phyloP scores from a whole-genome alignment of 2,329 filamentous ascomycete genomes.

The Diaporthe sp. region DNA sequence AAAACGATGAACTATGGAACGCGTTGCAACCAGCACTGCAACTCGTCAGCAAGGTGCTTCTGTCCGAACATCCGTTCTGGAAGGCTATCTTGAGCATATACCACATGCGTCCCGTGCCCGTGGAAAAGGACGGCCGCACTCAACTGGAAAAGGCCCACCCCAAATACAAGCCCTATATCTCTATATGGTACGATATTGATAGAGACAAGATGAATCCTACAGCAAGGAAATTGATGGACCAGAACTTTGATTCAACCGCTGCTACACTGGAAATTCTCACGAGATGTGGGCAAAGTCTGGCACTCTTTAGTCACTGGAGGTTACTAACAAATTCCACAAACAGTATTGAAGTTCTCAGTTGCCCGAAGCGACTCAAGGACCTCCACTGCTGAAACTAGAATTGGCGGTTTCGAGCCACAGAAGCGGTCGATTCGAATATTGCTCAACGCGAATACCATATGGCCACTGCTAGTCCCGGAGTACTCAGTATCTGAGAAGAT shows the following conservation, averaged over 20 bases:
- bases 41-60: background rate
- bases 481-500: background rate
- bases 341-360: background rate
- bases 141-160: background rate
- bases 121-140: background rate
- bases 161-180: background rate
- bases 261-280: background rate
- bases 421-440: background rate
- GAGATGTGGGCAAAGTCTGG: background rate
- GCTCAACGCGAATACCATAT: background rate
- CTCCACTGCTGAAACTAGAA: background rate
- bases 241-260: background rate
- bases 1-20: slow-evolving; percentile 6
- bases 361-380: background rate
- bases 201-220: background rate
- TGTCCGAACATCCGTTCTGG: background rate
- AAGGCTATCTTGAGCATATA: background rate
- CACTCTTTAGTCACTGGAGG: background rate
- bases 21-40: background rate
- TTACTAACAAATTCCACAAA: background rate
- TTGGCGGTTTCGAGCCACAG: background rate
- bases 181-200: background rate
- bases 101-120: background rate
- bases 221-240: background rate
- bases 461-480: background rate